A percentile compares a stretch with the other conserved stretches of the same genome.
Conservation (phyloP, 768 basidiomycete species). For the Leccinum subgranulosum region DNA sequence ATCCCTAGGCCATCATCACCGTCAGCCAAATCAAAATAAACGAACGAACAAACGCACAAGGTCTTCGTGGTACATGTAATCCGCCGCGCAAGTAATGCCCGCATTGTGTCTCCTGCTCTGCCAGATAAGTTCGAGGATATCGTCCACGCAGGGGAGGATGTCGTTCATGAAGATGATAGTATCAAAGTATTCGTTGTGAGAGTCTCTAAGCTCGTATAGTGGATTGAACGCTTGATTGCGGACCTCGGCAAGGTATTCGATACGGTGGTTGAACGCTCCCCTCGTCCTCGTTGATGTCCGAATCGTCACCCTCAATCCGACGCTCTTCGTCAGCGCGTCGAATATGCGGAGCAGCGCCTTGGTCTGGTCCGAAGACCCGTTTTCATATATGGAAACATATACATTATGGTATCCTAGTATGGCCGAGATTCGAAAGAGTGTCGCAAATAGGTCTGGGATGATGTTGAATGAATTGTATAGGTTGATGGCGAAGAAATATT, state of each 20-base stretch:
- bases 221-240: slow-evolving; percentile 97
- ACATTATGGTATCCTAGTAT: slow-evolving; percentile 97
- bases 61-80: slow-evolving; percentile 99
- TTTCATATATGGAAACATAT: slow-evolving; percentile 98
- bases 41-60: slow-evolving; percentile 49
- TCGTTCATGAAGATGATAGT: slow-evolving; percentile 99
- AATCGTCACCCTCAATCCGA: slow-evolving; percentile 92
- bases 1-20: slow-evolving; percentile 37
- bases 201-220: slow-evolving; percentile 87
- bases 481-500: slow-evolving; percentile 99
- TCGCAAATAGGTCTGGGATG: slow-evolving; percentile 95
- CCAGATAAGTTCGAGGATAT: slow-evolving; percentile 96
- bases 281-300: slow-evolving; percentile 89
- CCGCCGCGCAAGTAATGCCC: slow-evolving; percentile 95
- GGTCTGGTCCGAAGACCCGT: slow-evolving; percentile 98
- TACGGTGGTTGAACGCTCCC: slow-evolving; percentile 97
- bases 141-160: slow-evolving; percentile 95
- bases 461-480: slow-evolving; percentile 99
- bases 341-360: slow-evolving; percentile 95
- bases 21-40: background rate
- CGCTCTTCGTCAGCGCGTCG: slow-evolving; percentile 84
- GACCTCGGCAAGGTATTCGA: slow-evolving; percentile 99
- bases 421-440: slow-evolving; percentile 89
- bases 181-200: slow-evolving; percentile 93
- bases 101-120: slow-evolving; percentile 92